Base-by-base conservation (phyloP, 257 asterid species). In the Eustoma russellianum region DNA sequence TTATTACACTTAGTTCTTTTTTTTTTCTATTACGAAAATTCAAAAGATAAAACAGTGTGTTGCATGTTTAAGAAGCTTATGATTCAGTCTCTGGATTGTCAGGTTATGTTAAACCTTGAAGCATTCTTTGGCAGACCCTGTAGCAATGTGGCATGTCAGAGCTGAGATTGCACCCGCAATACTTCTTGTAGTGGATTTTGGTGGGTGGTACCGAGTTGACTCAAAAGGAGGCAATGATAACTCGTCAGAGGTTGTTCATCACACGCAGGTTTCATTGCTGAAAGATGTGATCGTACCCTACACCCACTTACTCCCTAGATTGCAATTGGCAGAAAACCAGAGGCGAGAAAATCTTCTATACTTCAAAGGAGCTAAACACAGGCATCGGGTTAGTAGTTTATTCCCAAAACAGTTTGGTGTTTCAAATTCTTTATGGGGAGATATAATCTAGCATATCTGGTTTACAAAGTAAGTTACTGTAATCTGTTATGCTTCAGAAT, bases 111-210 rank as follows among this genome's bases (percentile, higher is more conserved):
- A 86, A 79, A 86, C 74, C 79, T 83, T 89, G 95, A 83, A 86
- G 94, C 89, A 70, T 83, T 86, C 79, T 86, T 83, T 90, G 98
- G 92, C 98, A 90, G 96, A 90, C 93, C 98, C 98, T 63, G 91
- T 86, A 67, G 88, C 98, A 33, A 77, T 90, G 95, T 86, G 88
- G 90, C 98, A 90, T 62, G 75, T 90, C 56, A 86, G 74, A 69
- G 94, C 78, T 3, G 94, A 90, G 72, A 78, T 86, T 16, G 78
- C 96, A 66, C 93, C 95, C 19, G 91, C 94, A 16, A 34, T 90
- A 59, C 94, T 90, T 59, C 88, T 90, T 5, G 88, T 90, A 65
- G 98, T 90, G 71, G 98, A 90, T 78, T 90, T 90, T 61, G 96
- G 98, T 35, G 98, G 98, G 55, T 90, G 98, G 96, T 80, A 62